A percentile compares a stretch with the other conserved stretches of the same genome.
phyloP scores from a whole-genome alignment of 2,329 filamentous ascomycete genomes.

The Colletotrichum limetticola region DNA sequence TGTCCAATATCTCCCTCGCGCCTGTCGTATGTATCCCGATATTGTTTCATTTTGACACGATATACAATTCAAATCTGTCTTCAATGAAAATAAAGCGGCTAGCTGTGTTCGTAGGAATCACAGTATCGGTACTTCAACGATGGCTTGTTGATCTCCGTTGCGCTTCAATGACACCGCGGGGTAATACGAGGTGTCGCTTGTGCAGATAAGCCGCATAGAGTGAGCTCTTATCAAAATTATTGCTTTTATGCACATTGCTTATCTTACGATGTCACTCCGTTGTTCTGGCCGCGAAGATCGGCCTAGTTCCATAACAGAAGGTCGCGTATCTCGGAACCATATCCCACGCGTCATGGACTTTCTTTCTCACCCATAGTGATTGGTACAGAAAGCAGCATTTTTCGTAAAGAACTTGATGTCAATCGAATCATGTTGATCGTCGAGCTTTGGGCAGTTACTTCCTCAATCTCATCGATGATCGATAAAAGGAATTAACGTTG shows the following conservation, averaged over 20 bases:
- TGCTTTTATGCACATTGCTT: not conserved
- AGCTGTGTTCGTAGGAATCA: too few species aligned
- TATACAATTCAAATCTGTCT: not conserved
- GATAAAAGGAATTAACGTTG: too few species aligned
- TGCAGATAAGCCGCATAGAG: not conserved
- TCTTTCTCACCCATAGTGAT: not conserved
- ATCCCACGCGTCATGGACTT: not conserved
- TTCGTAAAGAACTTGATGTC: not conserved
- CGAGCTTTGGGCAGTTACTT: too few species aligned
- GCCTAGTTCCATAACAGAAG: conserved; percentile 4
- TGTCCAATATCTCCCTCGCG: not conserved
- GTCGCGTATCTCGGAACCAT: not conserved
- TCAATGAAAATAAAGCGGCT: not conserved
- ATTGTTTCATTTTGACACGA: conserved; percentile 8
- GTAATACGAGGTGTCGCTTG: not conserved
- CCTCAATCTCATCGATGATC: too few species aligned
- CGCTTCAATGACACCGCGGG: not conserved
- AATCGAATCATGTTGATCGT: too few species aligned
- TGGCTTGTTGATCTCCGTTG: too few species aligned
- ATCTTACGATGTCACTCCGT: conserved; percentile 1
- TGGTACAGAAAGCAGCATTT: not conserved
- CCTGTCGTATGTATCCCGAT: not conserved
- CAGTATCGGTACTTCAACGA: not conserved
- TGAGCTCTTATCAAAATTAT: conserved; percentile 1
- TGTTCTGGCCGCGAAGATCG: not conserved